Evolutionary conservation across 495 filamentous ascomycete genomes (phyloP), one percentile per base, ranked within the genome.

Genomic region (Evernia prunastri): DNA sequence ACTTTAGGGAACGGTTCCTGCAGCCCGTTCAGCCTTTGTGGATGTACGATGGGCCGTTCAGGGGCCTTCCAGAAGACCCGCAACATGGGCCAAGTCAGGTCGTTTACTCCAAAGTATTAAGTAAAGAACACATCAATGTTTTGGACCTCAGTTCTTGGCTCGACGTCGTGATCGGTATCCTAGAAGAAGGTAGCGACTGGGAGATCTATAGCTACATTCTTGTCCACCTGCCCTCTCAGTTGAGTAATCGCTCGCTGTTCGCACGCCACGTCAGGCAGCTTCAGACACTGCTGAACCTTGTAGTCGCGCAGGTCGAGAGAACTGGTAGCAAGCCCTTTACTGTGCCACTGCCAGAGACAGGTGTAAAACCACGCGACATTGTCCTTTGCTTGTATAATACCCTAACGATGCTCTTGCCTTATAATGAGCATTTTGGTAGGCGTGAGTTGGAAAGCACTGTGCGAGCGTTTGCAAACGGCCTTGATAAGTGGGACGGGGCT

Each of bases 151-250:
- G 81, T 20, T 74, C 86, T 56, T 96, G 91, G 88, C 79, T 96
- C 20, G 88, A 94, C 58, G 77, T 83, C 12, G 75, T 96, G 43
- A 83, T 92, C 43, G 81, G 81, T 4, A 75, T 96, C 25, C 76
- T 99, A 37, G 86, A 90, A 67, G 79, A 88, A 47, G 89, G 87
- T 56, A 84, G 84, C 36, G 89, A 96, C 59, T 99, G 95, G 95
- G 92, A 97, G 73, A 77, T 96, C 2, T 96, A 96, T 79, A 92
- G 89, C 75, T 96, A 91, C 72, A 82, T 94, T 36, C 80, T 97
- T 17, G 87, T 89, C 17, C 89, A 96, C 72, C 76, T 96, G n/a
- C 87, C 89, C 17, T 87, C 88, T 31, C 93, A 97, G 70, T 81
- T 99, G 40, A 86, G 87, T 69, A 97, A 97, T 70, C 89, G 91